Conservation (phyloP, 768 basidiomycete species). For the Clathrus columnatus region DNA sequence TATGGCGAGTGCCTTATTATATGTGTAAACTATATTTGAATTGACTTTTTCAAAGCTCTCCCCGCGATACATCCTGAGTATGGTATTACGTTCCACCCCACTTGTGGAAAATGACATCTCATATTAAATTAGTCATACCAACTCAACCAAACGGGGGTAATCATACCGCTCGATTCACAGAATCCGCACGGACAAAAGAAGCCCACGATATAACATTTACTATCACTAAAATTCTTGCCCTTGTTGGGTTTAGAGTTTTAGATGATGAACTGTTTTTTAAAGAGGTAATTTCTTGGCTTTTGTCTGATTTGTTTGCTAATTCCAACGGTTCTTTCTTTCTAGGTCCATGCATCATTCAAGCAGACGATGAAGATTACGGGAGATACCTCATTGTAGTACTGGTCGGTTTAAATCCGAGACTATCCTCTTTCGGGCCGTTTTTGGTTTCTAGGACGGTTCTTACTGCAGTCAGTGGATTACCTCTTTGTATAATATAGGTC, state of each 20-base stretch:
- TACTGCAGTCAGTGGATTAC: too few species aligned
- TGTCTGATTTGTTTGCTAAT: neutral
- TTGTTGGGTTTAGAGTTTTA: constrained; percentile 57
- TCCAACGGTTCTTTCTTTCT: neutral
- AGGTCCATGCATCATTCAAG: neutral
- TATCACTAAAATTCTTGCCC: constrained; percentile 63
- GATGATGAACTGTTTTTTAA: constrained; percentile 57
- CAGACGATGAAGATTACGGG: neutral
- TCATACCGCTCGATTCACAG: constrained; percentile 63
- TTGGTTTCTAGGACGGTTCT: too few species aligned
- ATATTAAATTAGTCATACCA: constrained; percentile 51
- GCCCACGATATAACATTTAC: constrained; percentile 62
- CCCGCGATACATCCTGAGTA: constrained; percentile 59
- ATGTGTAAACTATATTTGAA: constrained; percentile 12
- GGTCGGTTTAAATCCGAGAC: too few species aligned
- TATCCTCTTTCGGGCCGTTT: too few species aligned
- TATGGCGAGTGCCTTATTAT: constrained; percentile 34
- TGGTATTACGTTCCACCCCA: constrained; percentile 27
- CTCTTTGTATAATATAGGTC: too few species aligned
- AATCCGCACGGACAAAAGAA: constrained; percentile 46
- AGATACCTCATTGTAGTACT: too few species aligned
- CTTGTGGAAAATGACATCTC: neutral
- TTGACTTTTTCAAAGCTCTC: constrained; percentile 32
- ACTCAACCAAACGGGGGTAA: constrained; percentile 65
- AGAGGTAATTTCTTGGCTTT: constrained; percentile 31